Evolutionary conservation across 495 filamentous ascomycete genomes (phyloP), one percentile per base, ranked within the genome.

Genomic region (Cetradonia linearis): DNA sequence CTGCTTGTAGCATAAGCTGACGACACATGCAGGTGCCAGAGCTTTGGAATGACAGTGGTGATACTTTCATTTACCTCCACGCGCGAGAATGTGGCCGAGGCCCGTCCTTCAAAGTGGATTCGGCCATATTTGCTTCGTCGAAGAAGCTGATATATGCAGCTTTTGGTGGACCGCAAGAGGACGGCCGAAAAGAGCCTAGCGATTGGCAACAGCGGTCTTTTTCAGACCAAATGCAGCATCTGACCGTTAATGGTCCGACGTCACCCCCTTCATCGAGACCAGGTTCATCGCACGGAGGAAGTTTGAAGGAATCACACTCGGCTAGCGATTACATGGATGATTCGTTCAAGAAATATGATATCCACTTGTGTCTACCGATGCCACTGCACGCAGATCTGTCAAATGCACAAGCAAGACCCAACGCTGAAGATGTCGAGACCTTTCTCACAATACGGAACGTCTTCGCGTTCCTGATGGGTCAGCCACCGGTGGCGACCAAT

Each of bases 11-110:
- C 0, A 14, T 33, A 42, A 28, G 33, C 40, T 60, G 20, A 67
- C 33, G 42, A 42, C 27, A 20, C 25, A 16, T 58, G 28, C 56
- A 92, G 86, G 80, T 95, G 13, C 77, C 83, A 1, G 94, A 97
- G 72, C 71, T 98, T 33, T 97, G 94, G 94, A 85, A 91, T 64
- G 86, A 93, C 38, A 68, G 77, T 46, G 89, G 87, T 23, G 86
- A 92, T 68, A 86, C 89, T n/a, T 83, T 83, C 57, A 80, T 98
- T 30, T 95, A 93, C 67, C 74, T 97, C 9, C 87, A 88, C 66
- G 81, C 89, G 3, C 81, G 81, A 46, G 81, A 76, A 37, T 80
- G 78, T 55, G 80, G 82, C 49, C 78, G 77, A 53, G 78, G 85
- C 0, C 78, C 93, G 10, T 94, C 87, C 10, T 95, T 95, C 71